phyloP scores from a whole-genome alignment of 2,329 filamentous ascomycete genomes.

The Cordyceps militaris region DNA sequence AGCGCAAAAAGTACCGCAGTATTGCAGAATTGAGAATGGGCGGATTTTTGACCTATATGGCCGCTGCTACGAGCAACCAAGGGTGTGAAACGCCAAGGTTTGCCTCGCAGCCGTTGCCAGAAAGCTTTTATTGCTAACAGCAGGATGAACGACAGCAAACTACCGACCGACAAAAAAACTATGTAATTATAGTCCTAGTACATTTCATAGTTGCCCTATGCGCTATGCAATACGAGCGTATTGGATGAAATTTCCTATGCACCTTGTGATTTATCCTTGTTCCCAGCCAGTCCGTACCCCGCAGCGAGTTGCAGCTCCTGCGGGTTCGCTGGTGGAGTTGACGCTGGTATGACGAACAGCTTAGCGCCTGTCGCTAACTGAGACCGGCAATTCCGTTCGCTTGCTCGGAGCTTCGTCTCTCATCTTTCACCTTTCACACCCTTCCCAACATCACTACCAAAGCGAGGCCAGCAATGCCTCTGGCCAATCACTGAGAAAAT shows the following conservation, averaged over 20 bases:
- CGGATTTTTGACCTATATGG: neutral
- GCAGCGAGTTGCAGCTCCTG: neutral
- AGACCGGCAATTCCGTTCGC: neutral
- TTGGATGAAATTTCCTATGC: neutral
- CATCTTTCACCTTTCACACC: neutral
- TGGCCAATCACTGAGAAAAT: neutral
- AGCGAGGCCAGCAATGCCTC: neutral
- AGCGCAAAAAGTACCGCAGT: neutral
- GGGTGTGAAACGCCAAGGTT: neutral
- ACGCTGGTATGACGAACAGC: neutral
- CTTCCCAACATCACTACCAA: neutral
- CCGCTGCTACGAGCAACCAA: neutral
- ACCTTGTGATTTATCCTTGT: too few species aligned
- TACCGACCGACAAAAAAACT: neutral
- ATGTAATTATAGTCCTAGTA: slow-evolving; percentile 6
- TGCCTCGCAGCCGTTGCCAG: neutral
- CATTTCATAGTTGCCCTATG: neutral
- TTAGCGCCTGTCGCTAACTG: slow-evolving; percentile 1
- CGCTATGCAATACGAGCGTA: neutral
- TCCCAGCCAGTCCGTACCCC: neutral
- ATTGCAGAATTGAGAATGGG: neutral
- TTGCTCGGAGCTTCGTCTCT: neutral
- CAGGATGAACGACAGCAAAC: neutral
- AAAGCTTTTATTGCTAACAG: slow-evolving; percentile 12
- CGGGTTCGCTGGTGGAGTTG: neutral